phyloP scores from a whole-genome alignment of 179 eudicot genomes.

The Pouteria campechiana region DNA sequence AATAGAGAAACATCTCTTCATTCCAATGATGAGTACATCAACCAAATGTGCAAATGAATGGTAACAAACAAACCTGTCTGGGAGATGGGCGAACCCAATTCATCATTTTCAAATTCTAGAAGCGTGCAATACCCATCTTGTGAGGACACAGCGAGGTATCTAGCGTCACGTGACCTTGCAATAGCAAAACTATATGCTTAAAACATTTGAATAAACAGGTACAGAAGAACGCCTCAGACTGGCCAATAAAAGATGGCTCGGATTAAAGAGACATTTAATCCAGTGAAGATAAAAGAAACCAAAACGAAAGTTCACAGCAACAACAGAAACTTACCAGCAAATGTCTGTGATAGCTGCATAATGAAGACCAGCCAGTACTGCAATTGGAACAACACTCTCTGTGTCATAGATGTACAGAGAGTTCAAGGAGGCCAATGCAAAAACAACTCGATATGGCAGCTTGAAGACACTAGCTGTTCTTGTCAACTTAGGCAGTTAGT shows the following conservation, averaged over 20 bases:
- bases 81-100: slow-evolving; percentile 58
- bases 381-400: slow-evolving; percentile 63
- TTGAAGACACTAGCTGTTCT: slow-evolving; percentile 53
- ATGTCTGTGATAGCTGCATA: slow-evolving; percentile 96
- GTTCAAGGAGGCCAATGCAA: slow-evolving; percentile 85
- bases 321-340: slow-evolving; percentile 42
- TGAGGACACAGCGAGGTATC: slow-evolving; percentile 71
- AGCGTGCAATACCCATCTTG: slow-evolving; percentile 97
- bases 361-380: slow-evolving; percentile 83
- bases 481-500: slow-evolving; percentile 1
- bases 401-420: slow-evolving; percentile 89
- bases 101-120: slow-evolving; percentile 75
- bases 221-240: not conserved
- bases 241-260: not conserved
- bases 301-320: not conserved
- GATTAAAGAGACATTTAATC: not conserved
- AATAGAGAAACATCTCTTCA: no score
- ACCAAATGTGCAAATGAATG: not conserved
- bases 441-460: slow-evolving; percentile 88
- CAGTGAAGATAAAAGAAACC: not conserved
- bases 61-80: slow-evolving; percentile 38
- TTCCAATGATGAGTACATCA: no score
- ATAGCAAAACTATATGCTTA: slow-evolving; percentile 1
- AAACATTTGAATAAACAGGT: not conserved
- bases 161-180: slow-evolving; percentile 69